These are phyloP conservation scores for Claviceps sp. DNA, from an alignment of 2,329 filamentous ascomycete genomes.

Conservation along the genomic window DNA sequence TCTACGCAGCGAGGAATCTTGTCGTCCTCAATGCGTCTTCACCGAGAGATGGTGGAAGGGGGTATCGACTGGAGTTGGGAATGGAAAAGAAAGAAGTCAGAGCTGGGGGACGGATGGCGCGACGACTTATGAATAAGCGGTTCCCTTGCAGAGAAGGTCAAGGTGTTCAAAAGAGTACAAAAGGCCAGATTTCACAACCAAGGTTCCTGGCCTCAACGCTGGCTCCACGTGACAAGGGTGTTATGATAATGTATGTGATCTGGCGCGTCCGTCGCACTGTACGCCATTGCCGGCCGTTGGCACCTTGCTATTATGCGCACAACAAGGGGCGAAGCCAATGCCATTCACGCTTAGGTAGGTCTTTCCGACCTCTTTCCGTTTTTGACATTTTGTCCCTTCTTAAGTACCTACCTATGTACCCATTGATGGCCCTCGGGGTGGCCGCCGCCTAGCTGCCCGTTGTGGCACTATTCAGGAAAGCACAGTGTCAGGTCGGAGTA, in stretches of 20 bases:
- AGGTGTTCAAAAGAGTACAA: conserved; percentile 31
- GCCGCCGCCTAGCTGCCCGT: too few relatives aligned
- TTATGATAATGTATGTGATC: not conserved
- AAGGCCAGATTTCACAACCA: conserved; percentile 36
- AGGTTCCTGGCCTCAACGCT: conserved; percentile 1
- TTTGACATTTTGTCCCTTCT: too few relatives aligned
- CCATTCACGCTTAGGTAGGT: not conserved
- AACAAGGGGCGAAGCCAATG: not conserved
- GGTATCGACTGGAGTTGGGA: conserved; percentile 16
- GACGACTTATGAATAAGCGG: conserved; percentile 22
- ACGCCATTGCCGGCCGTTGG: not conserved
- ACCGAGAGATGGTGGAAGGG: conserved; percentile 11
- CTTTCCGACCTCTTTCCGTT: not conserved
- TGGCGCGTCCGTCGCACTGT: not conserved
- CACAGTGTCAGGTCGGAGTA: not conserved
- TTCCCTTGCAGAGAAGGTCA: conserved; percentile 21
- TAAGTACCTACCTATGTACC: too few relatives aligned
- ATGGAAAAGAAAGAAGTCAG: conserved; percentile 10
- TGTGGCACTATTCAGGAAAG: not conserved
- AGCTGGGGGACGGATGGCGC: conserved; percentile 14
- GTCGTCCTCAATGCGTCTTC: conserved; percentile 18
- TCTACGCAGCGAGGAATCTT: conserved; percentile 15
- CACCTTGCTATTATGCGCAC: too few relatives aligned
- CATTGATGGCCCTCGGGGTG: too few relatives aligned
- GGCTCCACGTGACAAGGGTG: conserved; percentile 19